A percentile compares a stretch with the other conserved stretches of the same genome.
Conservation (phyloP, 2,329 filamentous ascomycete species). For the Xenosphaeropsis pyriputrescens region DNA sequence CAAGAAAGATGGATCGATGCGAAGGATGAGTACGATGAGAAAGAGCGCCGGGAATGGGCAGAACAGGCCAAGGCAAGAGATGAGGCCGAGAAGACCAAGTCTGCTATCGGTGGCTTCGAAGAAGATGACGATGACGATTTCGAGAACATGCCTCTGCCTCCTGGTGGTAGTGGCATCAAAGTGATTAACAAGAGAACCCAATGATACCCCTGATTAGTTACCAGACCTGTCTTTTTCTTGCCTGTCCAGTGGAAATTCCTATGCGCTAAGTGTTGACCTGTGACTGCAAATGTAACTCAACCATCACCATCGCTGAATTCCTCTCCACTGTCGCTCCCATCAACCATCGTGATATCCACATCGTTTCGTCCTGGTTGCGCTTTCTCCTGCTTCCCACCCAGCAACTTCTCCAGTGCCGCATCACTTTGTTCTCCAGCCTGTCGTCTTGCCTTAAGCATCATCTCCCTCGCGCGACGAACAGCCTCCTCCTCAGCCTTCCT, state of each 20-base stretch:
- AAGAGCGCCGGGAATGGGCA: conserved; percentile 62
- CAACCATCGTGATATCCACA: conserved; percentile 26
- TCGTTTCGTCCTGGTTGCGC: conserved; percentile 12
- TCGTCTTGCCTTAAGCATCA: conserved; percentile 53
- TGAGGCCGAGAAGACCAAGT: conserved; percentile 20
- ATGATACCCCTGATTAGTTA: conserved; percentile 21
- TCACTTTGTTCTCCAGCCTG: conserved; percentile 24
- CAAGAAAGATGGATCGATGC: conserved; percentile 93
- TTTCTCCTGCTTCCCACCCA: conserved; percentile 16
- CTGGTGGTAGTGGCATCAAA: conserved; percentile 52
- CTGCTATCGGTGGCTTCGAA: conserved; percentile 13
- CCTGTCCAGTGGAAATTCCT: too few relatives aligned
- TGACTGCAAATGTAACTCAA: conserved; percentile 6
- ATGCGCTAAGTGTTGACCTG: too few relatives aligned
- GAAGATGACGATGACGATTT: conserved; percentile 28
- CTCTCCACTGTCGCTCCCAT: conserved; percentile 29
- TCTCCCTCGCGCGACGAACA: conserved; percentile 57
- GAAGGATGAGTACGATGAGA: conserved; percentile 74
- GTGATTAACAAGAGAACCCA: conserved; percentile 50
- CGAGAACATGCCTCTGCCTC: conserved; percentile 31
- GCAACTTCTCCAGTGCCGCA: conserved; percentile 23
- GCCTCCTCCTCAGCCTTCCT: conserved; percentile 84
- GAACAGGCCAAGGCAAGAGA: conserved; percentile 48
- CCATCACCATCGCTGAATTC: conserved; percentile 26
- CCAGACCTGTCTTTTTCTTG: too few relatives aligned